Evolutionary conservation across 495 filamentous ascomycete genomes (phyloP).

Genomic region (Darksidea phi): DNA sequence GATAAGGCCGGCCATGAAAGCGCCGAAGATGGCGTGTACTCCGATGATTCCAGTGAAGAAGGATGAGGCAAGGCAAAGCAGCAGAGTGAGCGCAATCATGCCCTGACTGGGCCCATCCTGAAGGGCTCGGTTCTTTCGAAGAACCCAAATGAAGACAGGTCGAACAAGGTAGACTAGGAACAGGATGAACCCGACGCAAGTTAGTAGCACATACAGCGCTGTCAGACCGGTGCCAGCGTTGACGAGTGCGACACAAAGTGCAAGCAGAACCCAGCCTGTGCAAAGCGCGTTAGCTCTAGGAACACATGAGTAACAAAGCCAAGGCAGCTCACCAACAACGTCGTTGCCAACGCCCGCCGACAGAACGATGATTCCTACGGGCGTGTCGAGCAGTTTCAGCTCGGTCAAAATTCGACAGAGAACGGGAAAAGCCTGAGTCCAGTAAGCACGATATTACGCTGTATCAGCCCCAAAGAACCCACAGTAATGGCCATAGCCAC

Average conservation of each 20-base stretch:
- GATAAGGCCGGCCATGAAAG: conserved; percentile 84
- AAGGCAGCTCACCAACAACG: conserved; percentile 61
- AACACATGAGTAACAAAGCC: not conserved
- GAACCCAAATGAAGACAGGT: conserved; percentile 72
- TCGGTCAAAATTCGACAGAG: conserved; percentile 93
- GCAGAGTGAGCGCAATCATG: conserved; percentile 77
- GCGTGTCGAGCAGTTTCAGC: conserved; percentile 78
- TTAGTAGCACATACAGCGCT: conserved; percentile 82
- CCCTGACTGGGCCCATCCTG: conserved; percentile 89
- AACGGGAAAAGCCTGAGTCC: conserved; percentile 77
- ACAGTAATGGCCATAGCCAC: conserved; percentile 92
- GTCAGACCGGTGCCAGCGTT: conserved; percentile 83
- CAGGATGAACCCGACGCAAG: conserved; percentile 70
- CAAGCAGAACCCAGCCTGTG: conserved; percentile 76
- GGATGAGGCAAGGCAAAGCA: conserved; percentile 76
- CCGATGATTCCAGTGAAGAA: conserved; percentile 97
- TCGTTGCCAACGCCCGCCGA: conserved; percentile 96
- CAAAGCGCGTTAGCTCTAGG: conserved; percentile 22
- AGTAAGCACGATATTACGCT: conserved; percentile 6
- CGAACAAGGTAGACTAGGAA: conserved; percentile 75
- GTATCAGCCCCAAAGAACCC: conserved; percentile 23
- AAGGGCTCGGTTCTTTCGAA: conserved; percentile 71
- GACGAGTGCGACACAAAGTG: conserved; percentile 89
- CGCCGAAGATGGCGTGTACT: conserved; percentile 86
- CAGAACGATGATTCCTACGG: conserved; percentile 85